Conservation (phyloP, 2,329 filamentous ascomycete species). For the Corinectria fuckeliana region DNA sequence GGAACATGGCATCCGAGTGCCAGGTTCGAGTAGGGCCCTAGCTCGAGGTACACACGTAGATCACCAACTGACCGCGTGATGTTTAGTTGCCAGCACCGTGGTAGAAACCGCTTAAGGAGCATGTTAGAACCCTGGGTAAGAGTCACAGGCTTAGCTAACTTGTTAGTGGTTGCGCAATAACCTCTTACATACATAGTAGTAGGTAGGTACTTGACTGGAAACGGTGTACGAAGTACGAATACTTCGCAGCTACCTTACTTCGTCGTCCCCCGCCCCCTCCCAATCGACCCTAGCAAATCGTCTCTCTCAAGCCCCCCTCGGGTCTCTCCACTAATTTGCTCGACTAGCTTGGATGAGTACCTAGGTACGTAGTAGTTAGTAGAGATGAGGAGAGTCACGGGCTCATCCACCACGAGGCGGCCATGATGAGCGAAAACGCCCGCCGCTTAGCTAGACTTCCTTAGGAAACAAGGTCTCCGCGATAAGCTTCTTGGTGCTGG, state of each 20-base stretch:
- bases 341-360: conserved; percentile 3
- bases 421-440: conserved; percentile 1
- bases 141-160: conserved; percentile 5
- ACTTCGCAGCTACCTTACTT: no score
- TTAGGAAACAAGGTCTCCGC: background rate
- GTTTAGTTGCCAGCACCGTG: no score
- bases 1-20: conserved; percentile 5
- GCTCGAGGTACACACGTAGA: background rate
- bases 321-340: conserved; percentile 8
- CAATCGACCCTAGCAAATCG: background rate
- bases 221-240: no score
- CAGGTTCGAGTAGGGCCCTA: background rate
- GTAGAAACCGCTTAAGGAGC: no score
- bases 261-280: background rate
- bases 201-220: no score
- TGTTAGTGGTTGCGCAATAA: no score
- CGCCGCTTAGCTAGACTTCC: no score
- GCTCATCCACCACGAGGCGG: conserved; percentile 5
- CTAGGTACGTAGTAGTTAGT: no score
- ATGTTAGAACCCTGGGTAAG: no score
- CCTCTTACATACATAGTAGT: no score
- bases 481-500: background rate
- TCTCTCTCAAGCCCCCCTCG: background rate
- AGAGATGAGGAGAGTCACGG: conserved; percentile 7
- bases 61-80: background rate